Evolutionary conservation across 352 stramenopile genomes (phyloP).

Genomic region (Pythium diclinum): DNA sequence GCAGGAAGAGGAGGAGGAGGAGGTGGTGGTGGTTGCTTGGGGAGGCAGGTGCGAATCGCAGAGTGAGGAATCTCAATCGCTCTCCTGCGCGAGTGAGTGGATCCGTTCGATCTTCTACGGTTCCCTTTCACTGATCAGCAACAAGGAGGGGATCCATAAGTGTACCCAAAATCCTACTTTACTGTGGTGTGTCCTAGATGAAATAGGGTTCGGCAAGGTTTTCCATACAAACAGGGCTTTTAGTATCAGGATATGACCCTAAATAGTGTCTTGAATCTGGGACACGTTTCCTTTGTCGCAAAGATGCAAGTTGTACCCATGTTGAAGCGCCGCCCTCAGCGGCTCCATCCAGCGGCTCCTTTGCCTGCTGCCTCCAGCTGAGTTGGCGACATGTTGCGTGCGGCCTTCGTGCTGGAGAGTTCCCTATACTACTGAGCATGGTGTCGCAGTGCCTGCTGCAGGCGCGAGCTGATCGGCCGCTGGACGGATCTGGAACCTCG

Average conservation of each 20-base stretch:
- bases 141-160: neutral
- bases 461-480: neutral
- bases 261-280: neutral
- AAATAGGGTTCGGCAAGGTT: neutral
- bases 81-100: neutral
- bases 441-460: neutral
- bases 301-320: neutral
- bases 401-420: neutral
- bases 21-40: slow-evolving; percentile 5
- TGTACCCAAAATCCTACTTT: slow-evolving; percentile 16
- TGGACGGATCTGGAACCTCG: neutral
- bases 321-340: neutral
- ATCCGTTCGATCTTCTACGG: slow-evolving; percentile 13
- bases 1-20: neutral
- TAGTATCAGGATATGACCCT: neutral
- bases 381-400: neutral
- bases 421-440: neutral
- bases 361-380: neutral
- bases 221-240: neutral
- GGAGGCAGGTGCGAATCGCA: slow-evolving; percentile 6
- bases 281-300: neutral
- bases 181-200: slow-evolving; percentile 1
- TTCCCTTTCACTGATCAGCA: slow-evolving; percentile 3
- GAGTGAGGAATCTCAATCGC: slow-evolving; percentile 10
- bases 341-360: neutral